Evolutionary conservation across 257 asterid species (phyloP).

Genomic region (Capsicum chinense): DNA sequence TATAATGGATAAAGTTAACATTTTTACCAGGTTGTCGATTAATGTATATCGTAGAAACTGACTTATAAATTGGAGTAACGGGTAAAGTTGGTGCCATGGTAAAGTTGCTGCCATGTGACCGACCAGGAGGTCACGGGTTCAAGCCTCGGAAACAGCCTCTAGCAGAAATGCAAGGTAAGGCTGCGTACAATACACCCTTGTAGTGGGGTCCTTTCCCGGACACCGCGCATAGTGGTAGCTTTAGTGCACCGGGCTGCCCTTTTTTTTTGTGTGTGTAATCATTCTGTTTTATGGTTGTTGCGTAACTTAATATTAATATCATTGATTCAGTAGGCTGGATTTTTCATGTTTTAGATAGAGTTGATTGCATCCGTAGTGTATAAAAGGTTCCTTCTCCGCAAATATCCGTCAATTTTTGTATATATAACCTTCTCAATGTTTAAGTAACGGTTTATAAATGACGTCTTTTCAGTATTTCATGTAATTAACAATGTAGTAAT

Average conservation of each 20-base stretch:
- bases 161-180: too few relatives aligned
- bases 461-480: not conserved
- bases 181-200: too few relatives aligned
- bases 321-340: not conserved
- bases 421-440: too few relatives aligned
- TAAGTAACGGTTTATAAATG: not conserved
- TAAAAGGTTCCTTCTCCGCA: too few relatives aligned
- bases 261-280: not conserved
- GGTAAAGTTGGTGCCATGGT: not conserved
- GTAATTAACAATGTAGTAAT: constrained; percentile 2
- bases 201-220: too few relatives aligned
- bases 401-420: too few relatives aligned
- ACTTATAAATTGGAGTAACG: not conserved
- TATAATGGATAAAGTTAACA: not conserved
- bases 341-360: not conserved
- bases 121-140: too few relatives aligned
- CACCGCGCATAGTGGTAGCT: too few relatives aligned
- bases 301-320: not conserved
- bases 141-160: too few relatives aligned
- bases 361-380: not conserved
- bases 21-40: not conserved
- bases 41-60: not conserved
- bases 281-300: not conserved
- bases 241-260: too few relatives aligned
- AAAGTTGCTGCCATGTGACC: too few relatives aligned